Conservation (phyloP, 768 basidiomycete species). For the Ramaria rubella region DNA sequence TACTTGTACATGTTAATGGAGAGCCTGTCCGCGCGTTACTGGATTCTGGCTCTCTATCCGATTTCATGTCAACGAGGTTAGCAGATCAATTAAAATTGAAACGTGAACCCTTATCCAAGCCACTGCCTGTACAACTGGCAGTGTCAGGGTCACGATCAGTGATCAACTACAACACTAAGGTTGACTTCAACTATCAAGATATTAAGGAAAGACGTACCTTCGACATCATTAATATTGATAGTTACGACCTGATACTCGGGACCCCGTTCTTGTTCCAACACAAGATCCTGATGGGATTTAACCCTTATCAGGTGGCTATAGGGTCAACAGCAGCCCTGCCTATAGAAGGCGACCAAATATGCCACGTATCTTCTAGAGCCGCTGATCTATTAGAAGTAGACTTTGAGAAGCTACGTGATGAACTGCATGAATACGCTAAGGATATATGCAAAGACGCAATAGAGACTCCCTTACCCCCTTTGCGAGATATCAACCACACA, state of each 20-base stretch:
- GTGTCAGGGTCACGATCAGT: constrained; percentile 36
- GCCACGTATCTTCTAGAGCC: constrained; percentile 13
- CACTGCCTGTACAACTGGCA: constrained; percentile 33
- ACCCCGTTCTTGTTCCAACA: constrained; percentile 16
- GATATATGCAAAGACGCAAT: constrained; percentile 15
- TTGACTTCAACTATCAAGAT: constrained; percentile 27
- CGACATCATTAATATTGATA: constrained; percentile 32
- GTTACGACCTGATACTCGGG: constrained; percentile 35
- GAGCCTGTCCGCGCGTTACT: constrained; percentile 9
- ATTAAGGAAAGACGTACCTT: constrained; percentile 28
- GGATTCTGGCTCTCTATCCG: constrained; percentile 15
- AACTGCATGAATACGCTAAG: constrained; percentile 18
- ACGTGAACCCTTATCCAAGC: constrained; percentile 22
- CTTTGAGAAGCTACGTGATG: constrained; percentile 10
- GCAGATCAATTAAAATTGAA: constrained; percentile 26
- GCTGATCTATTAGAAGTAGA: constrained; percentile 13
- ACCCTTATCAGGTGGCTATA: background rate
- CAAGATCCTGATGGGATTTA: constrained; percentile 3
- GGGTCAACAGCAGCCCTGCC: background rate
- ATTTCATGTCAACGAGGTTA: constrained; percentile 16
- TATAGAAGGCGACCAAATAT: constrained; percentile 12
- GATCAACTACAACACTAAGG: constrained; percentile 26
- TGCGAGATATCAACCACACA: constrained; percentile 30
- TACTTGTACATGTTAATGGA: constrained; percentile 10
- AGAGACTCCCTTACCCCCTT: constrained; percentile 20